Base-by-base conservation (phyloP, 495 filamentous ascomycete species). In the Penicillium parvum region DNA sequence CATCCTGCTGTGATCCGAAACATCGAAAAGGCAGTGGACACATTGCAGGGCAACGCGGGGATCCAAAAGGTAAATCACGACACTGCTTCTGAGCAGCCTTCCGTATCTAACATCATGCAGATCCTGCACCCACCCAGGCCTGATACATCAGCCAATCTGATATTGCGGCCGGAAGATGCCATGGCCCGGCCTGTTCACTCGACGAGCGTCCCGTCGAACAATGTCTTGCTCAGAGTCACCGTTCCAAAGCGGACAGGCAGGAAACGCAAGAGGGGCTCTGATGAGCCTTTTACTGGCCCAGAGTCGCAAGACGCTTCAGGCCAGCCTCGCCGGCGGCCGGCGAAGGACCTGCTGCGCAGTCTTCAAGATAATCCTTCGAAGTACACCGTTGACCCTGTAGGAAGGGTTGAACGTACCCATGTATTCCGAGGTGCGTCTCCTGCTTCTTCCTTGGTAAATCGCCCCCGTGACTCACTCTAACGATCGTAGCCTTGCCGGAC, bases 1-100 rank as follows among this genome's bases (percentile, higher is more conserved):
- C 90, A 97, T 63, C 92, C 94, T 5, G 83, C 82, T 45, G 80
- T 94, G 37, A 69, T 97, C 53, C 79, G 78, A 52, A 84, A 96
- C 64, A 54, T 95, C 38, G 84, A 94, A 49, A 87, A 83, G 44
- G 92, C 78, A 12, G 73, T 97, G 45, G 74, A 80, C 14, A 91
- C 89, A 0, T 76, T 97, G 15, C 86, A 90, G 1, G 79, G 81
- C 5, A 71, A 77, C 25, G 60, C 69, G 14, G 76, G 81, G 18
- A 76, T 95, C 22, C 63, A 75, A 43, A 78, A 82, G 44, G 88
- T 90, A 61, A 58, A 71, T 45, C 32, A 25, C n/a, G n/a, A n/a
- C 17, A 23, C n/a, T 14, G 28, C 28, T 30, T 10, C 7, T 30
- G 9, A 20, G 6, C 16, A 23, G 12, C 10, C 3, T 34, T 22